Percentiles rank a stretch among this genome's conserved stretches.
Evolutionary conservation across 2,329 filamentous ascomycete species (phyloP).

Genomic region (Colletotrichum costaricense): DNA sequence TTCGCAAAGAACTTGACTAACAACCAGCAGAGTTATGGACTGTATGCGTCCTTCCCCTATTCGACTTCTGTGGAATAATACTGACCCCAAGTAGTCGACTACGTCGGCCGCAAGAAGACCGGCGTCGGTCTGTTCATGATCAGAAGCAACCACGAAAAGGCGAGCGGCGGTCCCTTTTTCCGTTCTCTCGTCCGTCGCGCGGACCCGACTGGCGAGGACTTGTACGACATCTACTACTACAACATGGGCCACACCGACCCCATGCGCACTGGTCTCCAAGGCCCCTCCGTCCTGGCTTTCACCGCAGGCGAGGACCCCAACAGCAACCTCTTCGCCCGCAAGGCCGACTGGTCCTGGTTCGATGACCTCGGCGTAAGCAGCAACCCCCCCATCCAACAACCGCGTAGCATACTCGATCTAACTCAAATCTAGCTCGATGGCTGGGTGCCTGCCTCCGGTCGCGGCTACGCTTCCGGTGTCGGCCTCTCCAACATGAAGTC

Average conservation of each 20-base stretch:
- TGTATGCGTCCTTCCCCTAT: background rate
- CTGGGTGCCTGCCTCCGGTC: slow-evolving; percentile 44
- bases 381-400: too few relatives aligned
- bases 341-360: slow-evolving; percentile 49
- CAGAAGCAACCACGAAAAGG: slow-evolving; percentile 43
- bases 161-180: slow-evolving; percentile 52
- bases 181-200: slow-evolving; percentile 51
- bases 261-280: slow-evolving; percentile 54
- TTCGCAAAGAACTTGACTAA: background rate
- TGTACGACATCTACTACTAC: slow-evolving; percentile 57
- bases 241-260: slow-evolving; percentile 55
- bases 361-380: slow-evolving; percentile 42
- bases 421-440: slow-evolving; percentile 40
- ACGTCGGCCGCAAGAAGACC: slow-evolving; percentile 48
- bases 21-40: slow-evolving; percentile 10
- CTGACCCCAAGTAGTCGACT: slow-evolving; percentile 47
- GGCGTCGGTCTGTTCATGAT: slow-evolving; percentile 51
- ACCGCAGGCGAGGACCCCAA: slow-evolving; percentile 51
- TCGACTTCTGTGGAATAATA: slow-evolving; percentile 37
- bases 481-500: slow-evolving; percentile 50
- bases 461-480: slow-evolving; percentile 44
- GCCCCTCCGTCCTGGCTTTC: slow-evolving; percentile 52
- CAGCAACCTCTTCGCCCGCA: slow-evolving; percentile 47
- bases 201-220: slow-evolving; percentile 47
- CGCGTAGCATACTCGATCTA: background rate